These are phyloP conservation scores for Wickerhamiella pararugosa DNA, from an alignment of 1,139 yeast species.

Conservation along the genomic window DNA sequence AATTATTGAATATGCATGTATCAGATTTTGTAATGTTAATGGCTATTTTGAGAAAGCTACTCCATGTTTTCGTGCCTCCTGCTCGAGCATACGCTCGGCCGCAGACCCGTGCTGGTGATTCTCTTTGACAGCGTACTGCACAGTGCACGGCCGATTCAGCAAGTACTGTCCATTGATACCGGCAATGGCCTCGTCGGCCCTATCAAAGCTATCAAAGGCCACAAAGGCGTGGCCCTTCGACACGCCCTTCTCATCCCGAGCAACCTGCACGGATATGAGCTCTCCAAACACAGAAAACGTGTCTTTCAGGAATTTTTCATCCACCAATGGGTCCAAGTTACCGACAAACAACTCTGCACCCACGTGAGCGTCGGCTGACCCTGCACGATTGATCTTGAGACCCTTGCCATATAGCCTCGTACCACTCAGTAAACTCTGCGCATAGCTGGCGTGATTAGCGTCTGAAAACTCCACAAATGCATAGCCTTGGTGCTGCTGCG, in stretches of 20 bases:
- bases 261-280: conserved; percentile 36
- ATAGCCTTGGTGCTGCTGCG: conserved; percentile 65
- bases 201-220: conserved; percentile 44
- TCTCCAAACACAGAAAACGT: conserved; percentile 63
- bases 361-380: conserved; percentile 32
- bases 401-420: conserved; percentile 49
- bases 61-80: background rate
- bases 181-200: conserved; percentile 58
- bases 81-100: conserved; percentile 57
- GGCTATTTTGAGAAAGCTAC: background rate
- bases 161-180: conserved; percentile 55
- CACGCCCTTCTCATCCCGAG: conserved; percentile 37
- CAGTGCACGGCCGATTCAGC: conserved; percentile 46
- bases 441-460: conserved; percentile 56
- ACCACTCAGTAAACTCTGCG: conserved; percentile 44
- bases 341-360: conserved; percentile 71
- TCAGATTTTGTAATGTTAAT: too few species aligned
- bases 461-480: conserved; percentile 69
- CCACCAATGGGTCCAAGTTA: conserved; percentile 55
- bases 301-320: conserved; percentile 39
- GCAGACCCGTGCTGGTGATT: conserved; percentile 64
- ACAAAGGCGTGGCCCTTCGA: conserved; percentile 55
- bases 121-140: conserved; percentile 62
- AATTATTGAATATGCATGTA: background rate
- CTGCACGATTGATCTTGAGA: conserved; percentile 43